phyloP scores from a whole-genome alignment of 2,329 filamentous ascomycete genomes.

The Penicillium sp. region DNA sequence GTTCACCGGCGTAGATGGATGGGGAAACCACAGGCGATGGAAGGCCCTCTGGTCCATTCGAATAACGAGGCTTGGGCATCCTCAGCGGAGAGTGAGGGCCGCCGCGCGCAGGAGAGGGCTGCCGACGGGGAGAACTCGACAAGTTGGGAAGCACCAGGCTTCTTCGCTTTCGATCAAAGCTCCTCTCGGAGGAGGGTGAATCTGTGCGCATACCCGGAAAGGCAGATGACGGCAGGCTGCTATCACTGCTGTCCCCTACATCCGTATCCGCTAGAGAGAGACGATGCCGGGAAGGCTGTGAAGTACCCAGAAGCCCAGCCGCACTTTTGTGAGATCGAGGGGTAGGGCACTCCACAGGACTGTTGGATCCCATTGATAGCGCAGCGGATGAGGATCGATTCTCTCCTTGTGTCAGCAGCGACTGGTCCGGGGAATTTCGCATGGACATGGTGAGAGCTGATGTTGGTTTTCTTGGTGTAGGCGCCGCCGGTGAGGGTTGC shows the following conservation, averaged over 20 bases:
- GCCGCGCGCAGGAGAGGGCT: slow-evolving; percentile 79
- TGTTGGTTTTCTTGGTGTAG: slow-evolving; percentile 22
- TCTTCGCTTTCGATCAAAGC: slow-evolving; percentile 77
- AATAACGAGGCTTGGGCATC: slow-evolving; percentile 73
- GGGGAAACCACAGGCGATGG: slow-evolving; percentile 87
- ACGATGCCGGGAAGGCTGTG: slow-evolving; percentile 62
- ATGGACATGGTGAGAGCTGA: slow-evolving; percentile 56
- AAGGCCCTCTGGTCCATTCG: slow-evolving; percentile 51
- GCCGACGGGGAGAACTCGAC: slow-evolving; percentile 68
- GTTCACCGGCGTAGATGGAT: slow-evolving; percentile 75
- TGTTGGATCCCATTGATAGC: slow-evolving; percentile 78
- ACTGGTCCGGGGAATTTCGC: slow-evolving; percentile 51
- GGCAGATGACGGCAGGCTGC: slow-evolving; percentile 77
- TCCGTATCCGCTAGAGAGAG: slow-evolving; percentile 82
- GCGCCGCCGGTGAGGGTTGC: slow-evolving; percentile 7
- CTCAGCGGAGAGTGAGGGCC: slow-evolving; percentile 81
- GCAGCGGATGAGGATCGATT: slow-evolving; percentile 56
- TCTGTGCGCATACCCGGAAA: slow-evolving; percentile 72
- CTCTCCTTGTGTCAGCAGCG: slow-evolving; percentile 43
- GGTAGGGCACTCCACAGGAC: slow-evolving; percentile 84
- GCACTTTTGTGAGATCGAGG: slow-evolving; percentile 72
- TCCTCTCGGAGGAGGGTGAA: slow-evolving; percentile 84
- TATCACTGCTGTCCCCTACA: slow-evolving; percentile 73
- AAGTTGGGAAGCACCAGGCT: slow-evolving; percentile 79
- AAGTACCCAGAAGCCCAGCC: slow-evolving; percentile 54